Percentiles rank a stretch among this genome's conserved stretches.
These are phyloP conservation scores for Ulota crispa DNA, from an alignment of 225 moss, liverwort and hornwort genomes.

Conservation along the genomic window DNA sequence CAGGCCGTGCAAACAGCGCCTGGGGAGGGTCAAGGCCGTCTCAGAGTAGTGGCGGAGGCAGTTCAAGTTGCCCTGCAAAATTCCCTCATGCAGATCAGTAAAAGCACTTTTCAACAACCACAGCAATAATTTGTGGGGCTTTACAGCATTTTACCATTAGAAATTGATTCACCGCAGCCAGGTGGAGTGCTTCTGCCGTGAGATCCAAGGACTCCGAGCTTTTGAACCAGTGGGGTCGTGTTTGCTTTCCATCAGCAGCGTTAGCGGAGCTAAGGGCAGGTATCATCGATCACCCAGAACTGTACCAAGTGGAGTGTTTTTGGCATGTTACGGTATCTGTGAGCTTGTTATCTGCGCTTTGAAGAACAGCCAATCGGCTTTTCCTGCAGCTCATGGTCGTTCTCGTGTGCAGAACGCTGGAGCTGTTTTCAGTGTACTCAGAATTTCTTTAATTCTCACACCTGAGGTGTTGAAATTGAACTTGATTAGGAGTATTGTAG, in stretches of 20 bases:
- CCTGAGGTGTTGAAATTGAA: not conserved
- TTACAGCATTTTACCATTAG: not conserved
- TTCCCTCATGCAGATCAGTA: conserved; percentile 62
- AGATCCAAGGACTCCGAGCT: not conserved
- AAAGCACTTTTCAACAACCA: conserved; percentile 39
- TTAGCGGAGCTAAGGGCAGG: not conserved
- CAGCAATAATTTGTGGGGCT: conserved; percentile 4
- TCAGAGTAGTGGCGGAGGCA: conserved; percentile 71
- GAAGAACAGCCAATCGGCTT: not conserved
- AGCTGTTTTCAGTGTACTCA: not conserved
- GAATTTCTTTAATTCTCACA: not conserved
- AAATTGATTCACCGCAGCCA: not conserved
- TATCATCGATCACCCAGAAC: not conserved
- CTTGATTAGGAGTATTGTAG: not conserved
- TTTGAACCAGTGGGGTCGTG: not conserved
- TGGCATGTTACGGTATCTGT: not conserved
- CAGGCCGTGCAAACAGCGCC: conserved; percentile 65
- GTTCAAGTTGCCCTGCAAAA: conserved; percentile 75
- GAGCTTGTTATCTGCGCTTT: not conserved
- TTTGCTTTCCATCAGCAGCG: not conserved
- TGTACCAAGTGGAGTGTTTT: not conserved
- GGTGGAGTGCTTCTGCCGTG: not conserved
- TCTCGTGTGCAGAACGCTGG: not conserved
- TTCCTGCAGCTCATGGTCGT: not conserved
- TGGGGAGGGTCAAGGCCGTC: conserved; percentile 66